Evolutionary conservation across 2,329 filamentous ascomycete genomes (phyloP).

Genomic region (Mycosphaerella sp.): DNA sequence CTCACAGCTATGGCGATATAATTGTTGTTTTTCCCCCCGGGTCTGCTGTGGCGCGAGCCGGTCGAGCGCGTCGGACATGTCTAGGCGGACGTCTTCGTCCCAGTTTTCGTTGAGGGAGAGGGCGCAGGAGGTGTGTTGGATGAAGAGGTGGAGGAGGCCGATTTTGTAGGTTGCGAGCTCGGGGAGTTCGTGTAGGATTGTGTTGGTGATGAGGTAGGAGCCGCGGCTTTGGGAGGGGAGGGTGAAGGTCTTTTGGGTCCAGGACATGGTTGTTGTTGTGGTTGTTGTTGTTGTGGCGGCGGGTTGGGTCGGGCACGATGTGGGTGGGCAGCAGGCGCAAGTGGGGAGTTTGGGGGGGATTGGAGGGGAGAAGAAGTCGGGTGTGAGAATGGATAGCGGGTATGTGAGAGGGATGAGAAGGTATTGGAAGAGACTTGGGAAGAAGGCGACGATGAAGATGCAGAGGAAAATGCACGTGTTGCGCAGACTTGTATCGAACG

Average conservation of each 20-base stretch:
- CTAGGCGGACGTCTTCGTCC: constrained; percentile 72
- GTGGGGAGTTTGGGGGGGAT: constrained; percentile 25
- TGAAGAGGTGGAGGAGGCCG: constrained; percentile 79
- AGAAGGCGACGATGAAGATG: constrained; percentile 48
- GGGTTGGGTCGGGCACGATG: constrained; percentile 22
- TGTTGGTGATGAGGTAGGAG: constrained; percentile 81
- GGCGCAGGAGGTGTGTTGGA: constrained; percentile 92
- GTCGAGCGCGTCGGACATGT: constrained; percentile 92
- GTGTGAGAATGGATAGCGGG: constrained; percentile 25
- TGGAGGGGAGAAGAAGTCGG: constrained; percentile 34
- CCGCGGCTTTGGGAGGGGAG: constrained; percentile 73
- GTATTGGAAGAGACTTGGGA: constrained; percentile 43
- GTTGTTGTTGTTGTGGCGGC: constrained; percentile 11
- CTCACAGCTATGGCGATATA: constrained; percentile 85
- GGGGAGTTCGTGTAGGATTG: constrained; percentile 63
- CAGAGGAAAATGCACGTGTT: constrained; percentile 44
- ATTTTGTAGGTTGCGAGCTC: constrained; percentile 80
- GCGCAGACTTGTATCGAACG: constrained; percentile 27
- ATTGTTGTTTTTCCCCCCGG: constrained; percentile 40
- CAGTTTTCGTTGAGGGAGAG: constrained; percentile 90
- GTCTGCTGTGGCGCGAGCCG: constrained; percentile 80
- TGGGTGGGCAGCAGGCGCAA: constrained; percentile 33
- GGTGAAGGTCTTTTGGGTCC: constrained; percentile 78
- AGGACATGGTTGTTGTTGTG: constrained; percentile 45
- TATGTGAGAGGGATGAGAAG: constrained; percentile 32